Evolutionary conservation across 2,329 filamentous ascomycete genomes (phyloP).

Genomic region (Westerdykella ornata): DNA sequence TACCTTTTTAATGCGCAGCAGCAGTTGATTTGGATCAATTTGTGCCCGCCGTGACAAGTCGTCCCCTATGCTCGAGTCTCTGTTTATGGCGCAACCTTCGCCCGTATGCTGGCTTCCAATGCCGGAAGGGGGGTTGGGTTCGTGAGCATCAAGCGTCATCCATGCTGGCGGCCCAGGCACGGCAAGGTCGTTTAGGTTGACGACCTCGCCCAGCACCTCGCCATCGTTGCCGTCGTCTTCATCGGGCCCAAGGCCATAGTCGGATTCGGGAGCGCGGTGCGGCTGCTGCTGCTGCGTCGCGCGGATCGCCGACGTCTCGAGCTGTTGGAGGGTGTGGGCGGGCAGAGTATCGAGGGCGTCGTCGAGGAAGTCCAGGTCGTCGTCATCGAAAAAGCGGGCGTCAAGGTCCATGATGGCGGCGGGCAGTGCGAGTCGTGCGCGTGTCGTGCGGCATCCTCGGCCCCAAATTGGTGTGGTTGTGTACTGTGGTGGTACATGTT

Average conservation of each 20-base stretch:
- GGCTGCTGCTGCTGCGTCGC: constrained; percentile 36
- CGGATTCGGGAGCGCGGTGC: constrained; percentile 14
- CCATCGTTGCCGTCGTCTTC: constrained; percentile 24
- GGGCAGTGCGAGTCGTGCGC: background rate
- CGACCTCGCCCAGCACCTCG: constrained; percentile 29
- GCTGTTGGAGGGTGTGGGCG: constrained; percentile 39
- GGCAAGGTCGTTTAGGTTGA: constrained; percentile 40
- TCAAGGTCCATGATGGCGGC: constrained; percentile 25
- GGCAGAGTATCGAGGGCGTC: constrained; percentile 43
- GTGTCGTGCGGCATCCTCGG: background rate
- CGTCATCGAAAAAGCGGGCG: constrained; percentile 27
- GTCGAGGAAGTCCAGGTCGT: constrained; percentile 43
- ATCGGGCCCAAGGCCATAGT: constrained; percentile 42
- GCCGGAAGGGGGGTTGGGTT: background rate
- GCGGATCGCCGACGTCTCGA: constrained; percentile 41
- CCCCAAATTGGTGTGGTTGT: background rate
- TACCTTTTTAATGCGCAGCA: constrained; percentile 40
- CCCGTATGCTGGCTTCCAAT: background rate
- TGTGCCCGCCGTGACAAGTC: constrained; percentile 22
- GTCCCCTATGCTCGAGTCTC: constrained; percentile 16
- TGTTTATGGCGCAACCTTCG: background rate
- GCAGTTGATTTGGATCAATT: constrained; percentile 28
- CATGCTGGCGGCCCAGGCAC: background rate
- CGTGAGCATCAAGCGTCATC: background rate
- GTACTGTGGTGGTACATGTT: background rate